Evolutionary conservation across 352 stramenopile genomes (phyloP), one percentile per base, ranked within the genome.

Genomic region (Blastocystis sp.): DNA sequence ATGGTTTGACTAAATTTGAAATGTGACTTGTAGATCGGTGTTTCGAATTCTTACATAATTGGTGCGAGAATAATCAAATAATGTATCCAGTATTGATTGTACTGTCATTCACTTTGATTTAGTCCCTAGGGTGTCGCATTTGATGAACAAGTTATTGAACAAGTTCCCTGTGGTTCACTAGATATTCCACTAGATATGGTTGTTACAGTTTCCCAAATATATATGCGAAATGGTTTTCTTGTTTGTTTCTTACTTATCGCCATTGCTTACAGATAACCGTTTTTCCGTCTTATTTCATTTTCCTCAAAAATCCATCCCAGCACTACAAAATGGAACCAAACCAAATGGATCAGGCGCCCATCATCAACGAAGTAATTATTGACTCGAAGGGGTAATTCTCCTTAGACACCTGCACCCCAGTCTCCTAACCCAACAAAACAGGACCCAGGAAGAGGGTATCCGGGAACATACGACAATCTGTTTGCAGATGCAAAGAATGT

Each of bases 111-210:
- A 9, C 7, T 37, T 9, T 6, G 9, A 44, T 1, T 13, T 76
- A 22, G 42, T 7, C 4, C 22, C 13, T 78, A 89, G 78, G 78
- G 78, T 30, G 30, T 89, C 42, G 57, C 37, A 1, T 89, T 89
- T 89, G 78, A 89, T 33, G 78, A 89, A 48, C 78, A 89, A 56
- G 76, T 89, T 30, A 56, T 89, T 30, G 60, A 76, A 30, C 58
- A 37, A 11, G 53, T 89, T 30, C 78, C 78, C 1, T 62, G 37
- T 24, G 22, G 24, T 27, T 58, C 73, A n/a, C 48, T 64, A 33
- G 78, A 89, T 59, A 56, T 79, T 0, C 40, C 60, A 19, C 54
- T 89, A 33, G 78, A 89, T 76, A 79, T 42, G 48, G 30, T 89
- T 30, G 33, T 89, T 27, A 79, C 78, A 17, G n/a, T 42, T 1